phyloP scores from a whole-genome alignment of 2,329 filamentous ascomycete genomes.

The Ceratocystis colombiana region DNA sequence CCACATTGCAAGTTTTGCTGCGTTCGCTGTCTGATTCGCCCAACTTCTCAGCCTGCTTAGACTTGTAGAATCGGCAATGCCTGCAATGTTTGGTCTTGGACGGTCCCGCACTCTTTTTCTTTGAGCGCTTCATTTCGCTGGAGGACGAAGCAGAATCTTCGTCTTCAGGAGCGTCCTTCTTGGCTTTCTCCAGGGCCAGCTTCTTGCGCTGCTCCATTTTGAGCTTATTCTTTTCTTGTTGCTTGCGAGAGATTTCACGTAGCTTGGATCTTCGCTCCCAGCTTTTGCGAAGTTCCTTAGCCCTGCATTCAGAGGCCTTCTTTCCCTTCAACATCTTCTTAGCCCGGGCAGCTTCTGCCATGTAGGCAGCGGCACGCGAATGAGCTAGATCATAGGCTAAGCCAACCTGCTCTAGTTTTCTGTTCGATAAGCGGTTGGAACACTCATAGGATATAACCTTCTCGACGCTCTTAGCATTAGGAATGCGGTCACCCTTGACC shows the following conservation, averaged over 20 bases:
- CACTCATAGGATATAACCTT: constrained; percentile 47
- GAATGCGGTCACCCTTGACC: constrained; percentile 43
- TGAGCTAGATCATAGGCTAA: constrained; percentile 51
- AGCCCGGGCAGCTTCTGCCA: constrained; percentile 42
- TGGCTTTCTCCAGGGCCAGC: constrained; percentile 28
- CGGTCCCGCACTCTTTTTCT: constrained; percentile 10
- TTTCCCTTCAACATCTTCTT: constrained; percentile 42
- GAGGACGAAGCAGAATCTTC: constrained; percentile 17
- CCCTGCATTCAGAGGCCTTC: constrained; percentile 40
- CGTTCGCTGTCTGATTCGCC: constrained; percentile 7
- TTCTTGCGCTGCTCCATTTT: constrained; percentile 30
- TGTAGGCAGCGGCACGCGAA: constrained; percentile 45
- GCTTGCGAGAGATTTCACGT: constrained; percentile 36
- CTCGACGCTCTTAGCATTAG: constrained; percentile 39
- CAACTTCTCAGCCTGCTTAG: constrained; percentile 20
- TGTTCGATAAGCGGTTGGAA: constrained; percentile 38
- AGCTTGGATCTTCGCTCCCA: constrained; percentile 43
- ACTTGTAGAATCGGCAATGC: not conserved
- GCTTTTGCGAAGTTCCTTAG: constrained; percentile 38
- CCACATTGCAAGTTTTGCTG: not conserved
- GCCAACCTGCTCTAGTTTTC: constrained; percentile 50
- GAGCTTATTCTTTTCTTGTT: constrained; percentile 35
- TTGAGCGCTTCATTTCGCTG: constrained; percentile 28
- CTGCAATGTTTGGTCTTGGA: constrained; percentile 16
- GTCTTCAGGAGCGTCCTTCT: constrained; percentile 30